Evolutionary conservation across 2,329 filamentous ascomycete species (phyloP), one percentile per base, ranked within the genome.

Genomic region (Lecanoromycetidae sp.): DNA sequence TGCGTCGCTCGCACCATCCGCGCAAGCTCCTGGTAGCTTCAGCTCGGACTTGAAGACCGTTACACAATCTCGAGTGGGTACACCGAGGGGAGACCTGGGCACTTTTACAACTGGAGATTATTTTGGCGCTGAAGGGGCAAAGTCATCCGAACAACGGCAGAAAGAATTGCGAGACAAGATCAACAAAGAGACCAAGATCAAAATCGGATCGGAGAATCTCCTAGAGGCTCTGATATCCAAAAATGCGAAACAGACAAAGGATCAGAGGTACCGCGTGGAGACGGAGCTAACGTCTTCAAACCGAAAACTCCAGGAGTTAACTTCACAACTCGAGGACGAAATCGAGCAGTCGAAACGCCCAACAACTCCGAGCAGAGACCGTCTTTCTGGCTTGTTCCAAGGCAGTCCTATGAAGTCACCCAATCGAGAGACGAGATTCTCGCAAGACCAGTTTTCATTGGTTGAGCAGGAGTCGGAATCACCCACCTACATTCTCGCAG

Each of bases 121-220:
- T 58, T 61, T 61, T 38, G 63, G 61, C 29, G 66, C 65, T 26
- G 77, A 80, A 44, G 76, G 78, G 50, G 65, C 58, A 56, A 69
- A 56, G 52, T 74, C 72, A 8, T 74, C 79, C 12, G 87, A 94
- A 62, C 80, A 87, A 64, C 76, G 79, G 33, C 79, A 94, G 57
- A 76, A 80, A 19, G 72, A 77, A 43, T 74, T 95, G 53, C 81
- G 83, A 58, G 88, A 95, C 57, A 78, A 82, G 59, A 82, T 98
- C 54, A 90, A 87, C 56, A 90, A 93, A 59, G 93, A 98, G 68
- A 81, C 88, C 68, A 96, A 96, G 71, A 96, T 98, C 62, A 95
- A 94, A 65, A 84, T 90, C 58, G 91, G 91, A 17, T 95, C 90
- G 49, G 91, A 98, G 70, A 98, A 98, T 62, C 81, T 98, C 77